Evolutionary conservation across 2,329 filamentous ascomycete genomes (phyloP).

Genomic region (Colletotrichum euphorbiae): DNA sequence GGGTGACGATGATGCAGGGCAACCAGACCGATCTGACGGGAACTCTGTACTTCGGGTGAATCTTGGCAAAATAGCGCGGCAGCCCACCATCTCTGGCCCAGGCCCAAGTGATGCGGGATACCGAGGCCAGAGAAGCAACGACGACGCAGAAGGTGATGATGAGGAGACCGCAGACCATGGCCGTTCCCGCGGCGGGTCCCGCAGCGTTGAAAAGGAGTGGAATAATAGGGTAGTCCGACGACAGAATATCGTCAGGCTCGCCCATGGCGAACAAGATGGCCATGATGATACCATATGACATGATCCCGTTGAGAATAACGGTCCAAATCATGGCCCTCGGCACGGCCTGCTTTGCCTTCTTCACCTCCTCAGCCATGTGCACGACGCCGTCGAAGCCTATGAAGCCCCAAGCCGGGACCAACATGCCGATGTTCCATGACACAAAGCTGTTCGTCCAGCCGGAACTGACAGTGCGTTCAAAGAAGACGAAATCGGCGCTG

Average conservation of each 20-base stretch:
- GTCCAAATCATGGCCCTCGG: slow-evolving; percentile 40
- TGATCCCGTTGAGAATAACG: slow-evolving; percentile 51
- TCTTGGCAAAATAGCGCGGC: slow-evolving; percentile 35
- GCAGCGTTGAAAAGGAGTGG: slow-evolving; percentile 33
- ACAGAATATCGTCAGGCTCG: slow-evolving; percentile 29
- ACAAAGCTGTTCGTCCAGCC: slow-evolving; percentile 38
- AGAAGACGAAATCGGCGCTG: slow-evolving; percentile 34
- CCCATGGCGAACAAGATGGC: slow-evolving; percentile 36
- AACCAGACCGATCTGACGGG: slow-evolving; percentile 34
- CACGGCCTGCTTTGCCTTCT: slow-evolving; percentile 34
- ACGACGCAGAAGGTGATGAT: slow-evolving; percentile 41
- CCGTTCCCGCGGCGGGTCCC: slow-evolving; percentile 23
- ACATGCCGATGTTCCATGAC: slow-evolving; percentile 40
- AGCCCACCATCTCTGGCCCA: slow-evolving; percentile 35
- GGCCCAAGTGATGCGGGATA: slow-evolving; percentile 35
- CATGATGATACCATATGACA: slow-evolving; percentile 42
- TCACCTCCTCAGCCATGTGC: slow-evolving; percentile 41
- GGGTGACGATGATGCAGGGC: slow-evolving; percentile 32
- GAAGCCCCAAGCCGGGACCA: slow-evolving; percentile 36
- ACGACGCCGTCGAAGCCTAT: slow-evolving; percentile 38
- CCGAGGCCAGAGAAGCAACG: slow-evolving; percentile 51
- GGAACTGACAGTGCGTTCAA: slow-evolving; percentile 33
- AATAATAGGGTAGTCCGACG: slow-evolving; percentile 35
- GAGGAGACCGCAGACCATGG: slow-evolving; percentile 39
- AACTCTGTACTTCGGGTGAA: slow-evolving; percentile 30